Percentiles rank a stretch among this genome's conserved stretches.
phyloP scores from a whole-genome alignment of 2,329 filamentous ascomycete genomes.

The Zymoseptoria ardabiliae region DNA sequence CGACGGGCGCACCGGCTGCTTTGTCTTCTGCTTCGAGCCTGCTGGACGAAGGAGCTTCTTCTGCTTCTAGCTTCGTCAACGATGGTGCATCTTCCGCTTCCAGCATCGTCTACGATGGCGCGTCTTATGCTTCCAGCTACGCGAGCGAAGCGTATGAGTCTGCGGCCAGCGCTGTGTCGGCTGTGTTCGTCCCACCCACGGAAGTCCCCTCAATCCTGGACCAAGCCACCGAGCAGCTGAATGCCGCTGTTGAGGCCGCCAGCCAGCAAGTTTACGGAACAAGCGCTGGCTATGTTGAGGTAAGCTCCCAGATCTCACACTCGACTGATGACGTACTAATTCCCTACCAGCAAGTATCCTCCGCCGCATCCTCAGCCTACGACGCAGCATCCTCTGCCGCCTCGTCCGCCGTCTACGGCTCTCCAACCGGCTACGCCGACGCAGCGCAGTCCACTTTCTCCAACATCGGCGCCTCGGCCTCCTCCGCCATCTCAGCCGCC shows the following conservation, averaged over 20 bases:
- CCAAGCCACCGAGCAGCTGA: conserved; percentile 49
- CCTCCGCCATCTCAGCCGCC: conserved; percentile 48
- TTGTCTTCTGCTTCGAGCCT: conserved; percentile 31
- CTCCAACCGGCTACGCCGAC: conserved; percentile 45
- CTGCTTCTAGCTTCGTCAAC: conserved; percentile 47
- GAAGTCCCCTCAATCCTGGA: conserved; percentile 51
- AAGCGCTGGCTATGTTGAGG: conserved; percentile 45
- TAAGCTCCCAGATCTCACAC: neutral
- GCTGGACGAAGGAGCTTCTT: conserved; percentile 28
- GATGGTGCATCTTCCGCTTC: conserved; percentile 18
- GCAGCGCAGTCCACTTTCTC: conserved; percentile 48
- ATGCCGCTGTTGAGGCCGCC: conserved; percentile 52
- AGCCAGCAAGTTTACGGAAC: conserved; percentile 52
- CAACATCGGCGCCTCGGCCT: conserved; percentile 49
- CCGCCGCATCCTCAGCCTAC: conserved; percentile 44
- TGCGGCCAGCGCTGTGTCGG: conserved; percentile 40
- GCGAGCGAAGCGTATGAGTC: conserved; percentile 42
- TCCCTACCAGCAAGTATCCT: conserved; percentile 42
- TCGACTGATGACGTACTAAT: neutral
- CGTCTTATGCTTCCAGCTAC: conserved; percentile 48
- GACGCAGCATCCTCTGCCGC: conserved; percentile 33
- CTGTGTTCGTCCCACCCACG: conserved; percentile 51
- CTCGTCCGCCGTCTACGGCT: conserved; percentile 51
- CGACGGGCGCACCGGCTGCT: conserved; percentile 54
- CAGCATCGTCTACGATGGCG: neutral